These are phyloP conservation scores for Maudiozyma pseudohumilis DNA, from an alignment of 805 yeast genomes.

Conservation along the genomic window DNA sequence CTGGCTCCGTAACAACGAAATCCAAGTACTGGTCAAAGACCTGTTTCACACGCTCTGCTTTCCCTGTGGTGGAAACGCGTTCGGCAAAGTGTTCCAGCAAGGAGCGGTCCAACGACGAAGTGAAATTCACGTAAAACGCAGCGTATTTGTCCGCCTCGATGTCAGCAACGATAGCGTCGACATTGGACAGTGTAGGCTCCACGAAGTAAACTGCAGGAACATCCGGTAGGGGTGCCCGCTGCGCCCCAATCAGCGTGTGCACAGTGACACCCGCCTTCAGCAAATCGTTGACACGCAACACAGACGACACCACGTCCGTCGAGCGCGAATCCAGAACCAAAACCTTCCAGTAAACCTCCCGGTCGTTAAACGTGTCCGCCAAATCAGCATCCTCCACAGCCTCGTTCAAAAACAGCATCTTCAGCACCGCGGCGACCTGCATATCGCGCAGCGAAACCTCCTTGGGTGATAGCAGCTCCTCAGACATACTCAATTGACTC, in stretches of 20 bases:
- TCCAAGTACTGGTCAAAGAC: conserved; percentile 91
- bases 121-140: conserved; percentile 74
- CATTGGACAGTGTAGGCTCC: conserved; percentile 73
- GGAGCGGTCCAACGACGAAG: conserved; percentile 66
- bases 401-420: conserved; percentile 75
- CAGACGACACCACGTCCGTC: conserved; percentile 79
- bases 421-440: conserved; percentile 46
- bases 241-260: conserved; percentile 63
- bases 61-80: conserved; percentile 62
- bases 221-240: conserved; percentile 79
- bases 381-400: conserved; percentile 43
- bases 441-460: conserved; percentile 31
- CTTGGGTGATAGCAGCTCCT: background rate
- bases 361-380: conserved; percentile 46
- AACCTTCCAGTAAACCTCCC: conserved; percentile 83
- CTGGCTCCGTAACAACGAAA: conserved; percentile 87
- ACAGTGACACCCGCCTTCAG: conserved; percentile 86
- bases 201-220: conserved; percentile 92
- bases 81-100: conserved; percentile 83
- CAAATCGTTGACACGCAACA: conserved; percentile 85
- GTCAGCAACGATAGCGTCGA: conserved; percentile 61
- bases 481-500: background rate
- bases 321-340: conserved; percentile 73
- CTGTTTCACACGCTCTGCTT: conserved; percentile 65
- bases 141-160: conserved; percentile 67